phyloP scores from a whole-genome alignment of 2,329 filamentous ascomycete species.

The Aspergillus sp. region DNA sequence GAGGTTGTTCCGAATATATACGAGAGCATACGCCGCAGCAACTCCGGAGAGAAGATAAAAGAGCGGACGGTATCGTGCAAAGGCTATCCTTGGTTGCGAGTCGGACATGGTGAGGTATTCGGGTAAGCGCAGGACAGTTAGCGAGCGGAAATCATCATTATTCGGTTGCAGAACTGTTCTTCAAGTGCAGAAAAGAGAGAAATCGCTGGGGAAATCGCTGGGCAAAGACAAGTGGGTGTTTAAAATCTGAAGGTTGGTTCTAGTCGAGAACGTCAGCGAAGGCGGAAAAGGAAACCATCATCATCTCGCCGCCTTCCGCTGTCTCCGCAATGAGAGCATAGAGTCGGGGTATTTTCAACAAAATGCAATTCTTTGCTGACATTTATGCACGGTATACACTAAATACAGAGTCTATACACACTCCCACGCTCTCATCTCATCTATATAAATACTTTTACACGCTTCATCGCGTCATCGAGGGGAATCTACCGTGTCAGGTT shows the following conservation, averaged over 20 bases:
- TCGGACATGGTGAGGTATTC: conserved; percentile 28
- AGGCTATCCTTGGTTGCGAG: conserved; percentile 29
- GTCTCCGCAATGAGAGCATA: not conserved
- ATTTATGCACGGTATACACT: not conserved
- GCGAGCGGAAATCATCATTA: not conserved
- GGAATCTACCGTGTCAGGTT: conserved; percentile 40
- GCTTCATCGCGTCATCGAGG: not conserved
- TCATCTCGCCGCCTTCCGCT: too few species aligned
- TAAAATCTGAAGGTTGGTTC: not conserved
- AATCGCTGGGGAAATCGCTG: not conserved
- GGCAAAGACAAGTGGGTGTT: not conserved
- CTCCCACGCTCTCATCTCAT: too few species aligned
- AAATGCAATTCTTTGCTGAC: not conserved
- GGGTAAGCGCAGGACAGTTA: conserved; percentile 4
- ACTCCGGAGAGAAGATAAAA: conserved; percentile 44
- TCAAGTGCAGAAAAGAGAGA: not conserved
- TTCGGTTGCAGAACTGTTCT: not conserved
- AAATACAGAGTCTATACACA: not conserved
- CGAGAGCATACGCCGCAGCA: conserved; percentile 42
- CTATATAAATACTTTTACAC: not conserved
- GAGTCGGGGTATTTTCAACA: not conserved
- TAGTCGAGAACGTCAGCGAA: not conserved
- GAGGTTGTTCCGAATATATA: conserved; percentile 39
- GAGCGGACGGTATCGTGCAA: conserved; percentile 41
- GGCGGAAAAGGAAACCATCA: conserved; percentile 1